These are phyloP conservation scores for Xylariaceae sp. DNA, from an alignment of 2,329 filamentous ascomycete genomes.

Conservation along the genomic window DNA sequence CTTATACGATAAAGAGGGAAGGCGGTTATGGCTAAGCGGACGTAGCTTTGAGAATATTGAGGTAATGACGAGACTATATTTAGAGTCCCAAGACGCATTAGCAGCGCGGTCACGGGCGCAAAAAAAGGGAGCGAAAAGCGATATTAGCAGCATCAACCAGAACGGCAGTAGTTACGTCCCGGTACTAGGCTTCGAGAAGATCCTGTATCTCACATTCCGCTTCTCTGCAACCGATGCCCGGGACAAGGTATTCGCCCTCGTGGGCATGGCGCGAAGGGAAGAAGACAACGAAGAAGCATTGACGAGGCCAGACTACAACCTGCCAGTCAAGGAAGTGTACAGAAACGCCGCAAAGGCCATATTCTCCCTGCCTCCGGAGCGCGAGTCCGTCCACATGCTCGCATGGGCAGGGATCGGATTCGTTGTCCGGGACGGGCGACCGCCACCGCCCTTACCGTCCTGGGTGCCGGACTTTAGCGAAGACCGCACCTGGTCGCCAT, in stretches of 20 bases:
- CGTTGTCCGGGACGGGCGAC: neutral
- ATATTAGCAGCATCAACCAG: too few relatives aligned
- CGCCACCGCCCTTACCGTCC: too few relatives aligned
- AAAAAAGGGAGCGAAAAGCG: too few relatives aligned
- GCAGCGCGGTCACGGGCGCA: too few relatives aligned
- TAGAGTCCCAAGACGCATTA: slow-evolving; percentile 1
- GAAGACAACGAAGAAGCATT: neutral
- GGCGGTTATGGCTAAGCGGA: slow-evolving; percentile 3
- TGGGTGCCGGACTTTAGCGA: slow-evolving; percentile 12
- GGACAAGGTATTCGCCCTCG: slow-evolving; percentile 10
- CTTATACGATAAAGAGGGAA: neutral
- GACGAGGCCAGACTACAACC: slow-evolving; percentile 8
- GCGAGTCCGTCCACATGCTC: slow-evolving; percentile 5
- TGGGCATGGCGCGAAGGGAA: slow-evolving; percentile 6
- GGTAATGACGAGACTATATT: slow-evolving; percentile 6
- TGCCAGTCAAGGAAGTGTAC: slow-evolving; percentile 10
- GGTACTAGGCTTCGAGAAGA: slow-evolving; percentile 2
- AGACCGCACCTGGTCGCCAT: slow-evolving; percentile 5
- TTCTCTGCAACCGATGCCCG: slow-evolving; percentile 10
- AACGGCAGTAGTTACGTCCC: neutral
- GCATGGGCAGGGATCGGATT: slow-evolving; percentile 12
- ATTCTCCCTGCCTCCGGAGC: slow-evolving; percentile 4
- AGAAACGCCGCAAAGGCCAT: slow-evolving; percentile 2
- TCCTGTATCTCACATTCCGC: slow-evolving; percentile 10
- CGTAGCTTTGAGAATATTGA: slow-evolving; percentile 7